Percentiles rank a stretch among this genome's conserved stretches.
These are phyloP conservation scores for Jimgerdemannia flammicorona DNA, from an alignment of 192 early-diverging fungal species.

Conservation along the genomic window DNA sequence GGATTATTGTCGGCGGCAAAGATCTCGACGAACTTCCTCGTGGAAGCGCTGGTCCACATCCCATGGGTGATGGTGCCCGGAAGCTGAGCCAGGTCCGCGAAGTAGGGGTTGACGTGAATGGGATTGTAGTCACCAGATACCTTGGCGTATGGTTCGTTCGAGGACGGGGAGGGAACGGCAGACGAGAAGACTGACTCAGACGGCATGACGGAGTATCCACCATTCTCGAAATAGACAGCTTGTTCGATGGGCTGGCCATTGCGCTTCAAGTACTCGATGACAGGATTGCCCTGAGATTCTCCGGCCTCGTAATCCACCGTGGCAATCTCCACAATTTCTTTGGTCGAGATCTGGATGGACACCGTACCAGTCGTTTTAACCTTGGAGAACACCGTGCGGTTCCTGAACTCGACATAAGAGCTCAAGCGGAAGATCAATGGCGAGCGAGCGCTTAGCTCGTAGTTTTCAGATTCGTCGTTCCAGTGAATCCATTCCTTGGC, in stretches of 20 bases:
- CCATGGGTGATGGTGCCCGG: slow-evolving; percentile 96
- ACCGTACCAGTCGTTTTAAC: slow-evolving; percentile 73
- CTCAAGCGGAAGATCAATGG: slow-evolving; percentile 75
- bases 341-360: slow-evolving; percentile 75
- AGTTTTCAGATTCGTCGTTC: slow-evolving; percentile 51
- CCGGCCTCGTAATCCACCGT: slow-evolving; percentile 72
- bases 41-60: slow-evolving; percentile 95
- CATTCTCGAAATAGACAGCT: slow-evolving; percentile 83
- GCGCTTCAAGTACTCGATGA: slow-evolving; percentile 85
- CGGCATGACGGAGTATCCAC: slow-evolving; percentile 92
- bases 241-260: slow-evolving; percentile 84
- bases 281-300: slow-evolving; percentile 81
- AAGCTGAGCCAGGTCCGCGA: slow-evolving; percentile 85
- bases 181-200: slow-evolving; percentile 79
- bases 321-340: slow-evolving; percentile 81
- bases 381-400: slow-evolving; percentile 57
- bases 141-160: slow-evolving; percentile 85
- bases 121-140: slow-evolving; percentile 92
- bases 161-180: slow-evolving; percentile 79
- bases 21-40: slow-evolving; percentile 93
- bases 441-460: slow-evolving; percentile 61
- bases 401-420: slow-evolving; percentile 59
- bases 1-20: slow-evolving; percentile 93
- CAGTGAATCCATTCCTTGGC: slow-evolving; percentile 89
- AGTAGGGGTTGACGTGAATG: slow-evolving; percentile 95